These are phyloP conservation scores for Komagataella mondaviorum DNA, from an alignment of 805 yeast species.

Conservation along the genomic window DNA sequence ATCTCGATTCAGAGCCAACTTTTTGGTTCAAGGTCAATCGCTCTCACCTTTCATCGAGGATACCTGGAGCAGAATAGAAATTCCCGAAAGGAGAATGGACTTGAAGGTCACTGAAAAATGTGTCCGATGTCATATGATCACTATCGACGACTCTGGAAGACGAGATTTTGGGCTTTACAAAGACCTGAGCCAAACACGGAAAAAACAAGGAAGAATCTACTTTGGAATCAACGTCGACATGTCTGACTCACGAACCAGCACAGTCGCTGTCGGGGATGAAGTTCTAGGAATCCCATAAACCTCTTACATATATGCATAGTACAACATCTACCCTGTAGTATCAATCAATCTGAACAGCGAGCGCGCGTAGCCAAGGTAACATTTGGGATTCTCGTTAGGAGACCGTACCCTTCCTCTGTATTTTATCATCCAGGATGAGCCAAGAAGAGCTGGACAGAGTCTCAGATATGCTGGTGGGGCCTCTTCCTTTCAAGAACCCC, in stretches of 20 bases:
- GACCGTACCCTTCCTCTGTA: background rate
- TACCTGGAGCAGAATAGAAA: slow-evolving; percentile 14
- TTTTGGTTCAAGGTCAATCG: slow-evolving; percentile 15
- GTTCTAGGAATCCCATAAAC: background rate
- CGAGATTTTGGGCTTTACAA: slow-evolving; percentile 18
- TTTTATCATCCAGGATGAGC: background rate
- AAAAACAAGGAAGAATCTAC: slow-evolving; percentile 20
- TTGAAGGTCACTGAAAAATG: slow-evolving; percentile 16
- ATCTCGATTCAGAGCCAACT: slow-evolving; percentile 22
- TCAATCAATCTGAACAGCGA: background rate
- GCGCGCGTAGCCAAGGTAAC: background rate
- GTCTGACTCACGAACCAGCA: slow-evolving; percentile 5
- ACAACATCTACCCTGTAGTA: too few species aligned
- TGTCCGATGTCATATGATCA: slow-evolving; percentile 31
- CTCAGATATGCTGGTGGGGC: slow-evolving; percentile 24
- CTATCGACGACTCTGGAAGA: slow-evolving; percentile 23
- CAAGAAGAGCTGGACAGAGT: slow-evolving; percentile 6
- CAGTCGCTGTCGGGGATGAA: background rate
- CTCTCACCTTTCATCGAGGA: slow-evolving; percentile 23
- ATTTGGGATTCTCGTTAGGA: background rate
- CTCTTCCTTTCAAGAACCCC: slow-evolving; percentile 47
- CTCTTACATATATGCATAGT: background rate
- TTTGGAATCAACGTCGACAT: slow-evolving; percentile 19
- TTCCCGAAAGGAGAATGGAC: slow-evolving; percentile 5
- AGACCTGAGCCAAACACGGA: slow-evolving; percentile 19